phyloP scores from a whole-genome alignment of 129 eudicot genomes.

The Escallonia rubra region DNA sequence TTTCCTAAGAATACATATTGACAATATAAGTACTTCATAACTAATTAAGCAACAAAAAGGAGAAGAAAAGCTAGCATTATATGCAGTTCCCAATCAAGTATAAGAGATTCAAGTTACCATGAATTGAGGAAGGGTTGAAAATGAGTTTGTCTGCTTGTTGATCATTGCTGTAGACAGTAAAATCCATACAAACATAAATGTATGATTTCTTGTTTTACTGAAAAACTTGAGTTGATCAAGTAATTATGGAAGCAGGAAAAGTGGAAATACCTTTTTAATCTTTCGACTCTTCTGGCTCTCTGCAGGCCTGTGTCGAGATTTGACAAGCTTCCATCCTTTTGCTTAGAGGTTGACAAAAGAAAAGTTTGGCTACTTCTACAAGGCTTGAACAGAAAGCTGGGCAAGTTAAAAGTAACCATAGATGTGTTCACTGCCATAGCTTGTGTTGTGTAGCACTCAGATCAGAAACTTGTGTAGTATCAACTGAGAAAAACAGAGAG shows the following conservation, averaged over 20 bases:
- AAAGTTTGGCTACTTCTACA: not conserved
- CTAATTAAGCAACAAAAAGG: no score
- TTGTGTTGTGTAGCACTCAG: not conserved
- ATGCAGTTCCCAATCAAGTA: no score
- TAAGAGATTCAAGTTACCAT: conserved; percentile 8
- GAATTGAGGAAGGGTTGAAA: conserved; percentile 4
- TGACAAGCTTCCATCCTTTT: not conserved
- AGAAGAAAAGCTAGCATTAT: no score
- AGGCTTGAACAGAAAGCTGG: not conserved
- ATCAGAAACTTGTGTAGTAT: no score
- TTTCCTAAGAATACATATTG: conserved; percentile 24
- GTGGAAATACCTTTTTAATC: not conserved
- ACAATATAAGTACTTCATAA: no score
- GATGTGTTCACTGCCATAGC: not conserved
- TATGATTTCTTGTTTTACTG: no score
- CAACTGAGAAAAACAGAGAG: no score
- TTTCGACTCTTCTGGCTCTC: not conserved
- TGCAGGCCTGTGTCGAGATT: not conserved
- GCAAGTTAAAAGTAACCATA: no score
- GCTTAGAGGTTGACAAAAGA: not conserved
- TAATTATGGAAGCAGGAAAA: not conserved
- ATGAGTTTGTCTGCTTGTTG: not conserved
- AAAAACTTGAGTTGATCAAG: not conserved
- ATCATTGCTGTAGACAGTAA: conserved; percentile 3
- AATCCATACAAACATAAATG: not conserved